Evolutionary conservation across 176 grass and related monocot species (phyloP), one percentile per base, ranked within the genome.

Genomic region (Elaeis guineensis): DNA sequence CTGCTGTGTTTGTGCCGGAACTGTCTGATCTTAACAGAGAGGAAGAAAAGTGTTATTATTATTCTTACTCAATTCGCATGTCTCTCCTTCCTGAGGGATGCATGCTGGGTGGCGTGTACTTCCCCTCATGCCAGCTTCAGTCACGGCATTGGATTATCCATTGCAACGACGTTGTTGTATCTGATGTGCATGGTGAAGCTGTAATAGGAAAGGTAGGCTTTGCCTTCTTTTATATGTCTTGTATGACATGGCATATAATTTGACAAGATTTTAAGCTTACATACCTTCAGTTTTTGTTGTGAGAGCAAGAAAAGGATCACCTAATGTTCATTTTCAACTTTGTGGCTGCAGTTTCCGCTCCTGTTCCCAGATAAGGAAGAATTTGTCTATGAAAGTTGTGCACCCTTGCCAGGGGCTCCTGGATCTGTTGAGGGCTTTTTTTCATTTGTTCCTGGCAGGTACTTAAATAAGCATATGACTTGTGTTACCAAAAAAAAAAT

Each of bases 311-410:
- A 44, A 44, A 44, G 35, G 11, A 44, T 12, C 35, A 14, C 8
- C 3, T 44, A 44, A 9, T 44, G 35, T 44, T 44, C 35, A 44
- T 44, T 44, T 30, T 44, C 14, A 9, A 44, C 8, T 44, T 12
- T 44, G 2, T 44, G 35, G 35, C 25, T 90, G 61, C 87, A 98
- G 93, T 86, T 75, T 76, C 93, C 93, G 9, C 62, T 83, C 48
- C 63, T 98, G 50, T 63, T 71, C 52, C 79, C 87, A 63, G 78
- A 72, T 6, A 26, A 61, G 73, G 84, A 83, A 63, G 93, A 98
- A 74, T 98, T 92, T 74, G 81, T 98, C 21, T 98, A 92, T 9
- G 81, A 98, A 68, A 98, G 93, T 67, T 90, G 87, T 69, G 67
- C 73, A 9, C 64, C 70, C 1, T 19, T 92, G 57, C 66, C 76